Percentiles rank a stretch among this genome's conserved stretches.
Evolutionary conservation across 768 basidiomycete genomes (phyloP).

Genomic region (Tricholoma saponaceum): DNA sequence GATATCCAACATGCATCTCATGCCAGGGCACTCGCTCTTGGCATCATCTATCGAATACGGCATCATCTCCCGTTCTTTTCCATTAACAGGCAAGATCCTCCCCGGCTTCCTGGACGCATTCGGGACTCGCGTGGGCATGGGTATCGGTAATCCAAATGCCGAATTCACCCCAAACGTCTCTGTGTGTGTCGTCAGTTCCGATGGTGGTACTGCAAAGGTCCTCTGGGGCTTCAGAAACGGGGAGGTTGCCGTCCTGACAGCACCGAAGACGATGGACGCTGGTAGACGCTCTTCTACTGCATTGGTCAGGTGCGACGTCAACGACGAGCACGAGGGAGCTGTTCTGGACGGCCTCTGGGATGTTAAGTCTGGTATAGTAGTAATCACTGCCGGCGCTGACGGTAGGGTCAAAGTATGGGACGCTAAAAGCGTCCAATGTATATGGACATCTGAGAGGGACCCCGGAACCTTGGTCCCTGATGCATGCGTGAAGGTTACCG

Average conservation of each 20-base stretch:
- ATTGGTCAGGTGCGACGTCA: constrained; percentile 43
- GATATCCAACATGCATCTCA: constrained; percentile 56
- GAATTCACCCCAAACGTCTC: constrained; percentile 71
- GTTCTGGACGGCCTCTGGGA: constrained; percentile 58
- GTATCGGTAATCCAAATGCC: constrained; percentile 70
- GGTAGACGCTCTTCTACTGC: constrained; percentile 39
- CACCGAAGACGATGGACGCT: constrained; percentile 55
- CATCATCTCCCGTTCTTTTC: constrained; percentile 67
- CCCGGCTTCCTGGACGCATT: constrained; percentile 67
- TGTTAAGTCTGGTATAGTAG: constrained; percentile 19
- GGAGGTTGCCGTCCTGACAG: constrained; percentile 58
- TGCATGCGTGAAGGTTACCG: constrained; percentile 46
- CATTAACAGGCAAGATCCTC: constrained; percentile 64
- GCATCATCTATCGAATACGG: constrained; percentile 64
- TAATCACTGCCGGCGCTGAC: constrained; percentile 56
- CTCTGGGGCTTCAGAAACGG: constrained; percentile 75
- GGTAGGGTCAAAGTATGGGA: constrained; percentile 77
- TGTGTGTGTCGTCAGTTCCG: constrained; percentile 51
- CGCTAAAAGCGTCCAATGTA: constrained; percentile 42
- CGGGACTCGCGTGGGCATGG: constrained; percentile 51
- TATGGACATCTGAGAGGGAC: constrained; percentile 58
- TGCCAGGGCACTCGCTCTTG: constrained; percentile 53
- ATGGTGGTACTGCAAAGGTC: constrained; percentile 62
- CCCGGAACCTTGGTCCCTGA: constrained; percentile 36
- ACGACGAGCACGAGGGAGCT: constrained; percentile 59